Conservation (phyloP, 345 rosid species). For the Brassica nigra region DNA sequence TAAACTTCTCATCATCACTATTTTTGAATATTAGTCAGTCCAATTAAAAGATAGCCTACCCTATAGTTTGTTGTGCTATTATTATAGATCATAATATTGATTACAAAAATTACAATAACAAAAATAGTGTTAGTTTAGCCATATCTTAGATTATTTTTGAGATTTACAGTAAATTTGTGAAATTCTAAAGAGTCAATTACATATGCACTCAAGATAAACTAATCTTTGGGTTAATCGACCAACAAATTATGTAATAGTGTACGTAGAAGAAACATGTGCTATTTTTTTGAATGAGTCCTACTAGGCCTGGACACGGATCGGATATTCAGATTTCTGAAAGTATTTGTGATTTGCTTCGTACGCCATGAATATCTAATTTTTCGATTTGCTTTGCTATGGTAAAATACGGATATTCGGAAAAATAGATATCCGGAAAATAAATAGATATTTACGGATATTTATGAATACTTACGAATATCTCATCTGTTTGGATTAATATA, state of each 20-base stretch:
- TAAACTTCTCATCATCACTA: slow-evolving; percentile 6
- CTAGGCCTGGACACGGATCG: too few species aligned
- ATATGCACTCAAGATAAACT: background rate
- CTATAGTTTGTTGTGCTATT: background rate
- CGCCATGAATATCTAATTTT: too few species aligned
- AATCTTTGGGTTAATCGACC: background rate
- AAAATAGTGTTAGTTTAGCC: background rate
- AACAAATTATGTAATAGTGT: slow-evolving; percentile 11
- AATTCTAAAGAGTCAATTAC: background rate
- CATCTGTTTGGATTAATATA: too few species aligned
- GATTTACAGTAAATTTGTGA: background rate
- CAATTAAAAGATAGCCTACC: background rate
- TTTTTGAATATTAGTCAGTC: slow-evolving; percentile 5
- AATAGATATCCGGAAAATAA: too few species aligned
- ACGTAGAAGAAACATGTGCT: slow-evolving; percentile 32
- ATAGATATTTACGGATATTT: too few species aligned
- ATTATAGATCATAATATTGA: background rate
- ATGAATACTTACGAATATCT: too few species aligned
- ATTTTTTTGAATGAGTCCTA: slow-evolving; percentile 31
- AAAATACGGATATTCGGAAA: too few species aligned
- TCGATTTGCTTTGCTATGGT: too few species aligned
- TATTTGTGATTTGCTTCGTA: too few species aligned
- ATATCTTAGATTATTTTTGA: background rate
- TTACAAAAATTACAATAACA: too few species aligned
- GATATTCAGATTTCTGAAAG: too few species aligned